phyloP scores from a whole-genome alignment of 2,329 filamentous ascomycete genomes.

The Nectriaceae sp. region DNA sequence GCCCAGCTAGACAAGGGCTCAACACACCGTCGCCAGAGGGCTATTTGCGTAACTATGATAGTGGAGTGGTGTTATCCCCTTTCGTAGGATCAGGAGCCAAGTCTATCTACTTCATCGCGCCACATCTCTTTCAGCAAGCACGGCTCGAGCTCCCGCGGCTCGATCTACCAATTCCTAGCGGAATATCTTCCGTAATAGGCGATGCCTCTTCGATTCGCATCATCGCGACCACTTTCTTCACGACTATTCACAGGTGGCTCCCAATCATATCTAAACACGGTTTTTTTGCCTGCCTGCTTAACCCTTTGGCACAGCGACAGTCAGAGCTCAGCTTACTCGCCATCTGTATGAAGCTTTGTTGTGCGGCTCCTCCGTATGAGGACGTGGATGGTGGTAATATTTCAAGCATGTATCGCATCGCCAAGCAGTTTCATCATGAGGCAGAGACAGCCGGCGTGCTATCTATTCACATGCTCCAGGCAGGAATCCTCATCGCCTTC shows the following conservation, averaged over 20 bases:
- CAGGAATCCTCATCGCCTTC: constrained; percentile 12
- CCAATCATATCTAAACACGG: constrained; percentile 5
- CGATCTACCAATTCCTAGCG: background rate
- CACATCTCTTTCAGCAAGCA: constrained; percentile 4
- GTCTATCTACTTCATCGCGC: constrained; percentile 9
- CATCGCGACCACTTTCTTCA: constrained; percentile 3
- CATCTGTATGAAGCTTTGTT: constrained; percentile 12
- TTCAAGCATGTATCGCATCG: constrained; percentile 1
- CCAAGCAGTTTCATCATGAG: constrained; percentile 7
- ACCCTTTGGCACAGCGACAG: constrained; percentile 4
- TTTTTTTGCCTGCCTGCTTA: constrained; percentile 3
- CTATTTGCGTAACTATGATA: background rate
- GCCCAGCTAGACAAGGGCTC: background rate
- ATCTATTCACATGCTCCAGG: constrained; percentile 15
- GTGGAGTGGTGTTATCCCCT: background rate
- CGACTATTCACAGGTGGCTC: constrained; percentile 6
- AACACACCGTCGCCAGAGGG: background rate
- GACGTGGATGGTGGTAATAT: background rate
- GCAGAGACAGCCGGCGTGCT: constrained; percentile 1
- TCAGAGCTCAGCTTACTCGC: constrained; percentile 4
- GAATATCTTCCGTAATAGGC: constrained; percentile 1
- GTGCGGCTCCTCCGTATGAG: background rate
- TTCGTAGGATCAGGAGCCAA: constrained; percentile 1
- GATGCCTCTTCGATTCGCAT: background rate
- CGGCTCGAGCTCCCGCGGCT: constrained; percentile 2